Conservation (phyloP, 805 yeast genomes). For the Wickerhamiella lipophila region DNA sequence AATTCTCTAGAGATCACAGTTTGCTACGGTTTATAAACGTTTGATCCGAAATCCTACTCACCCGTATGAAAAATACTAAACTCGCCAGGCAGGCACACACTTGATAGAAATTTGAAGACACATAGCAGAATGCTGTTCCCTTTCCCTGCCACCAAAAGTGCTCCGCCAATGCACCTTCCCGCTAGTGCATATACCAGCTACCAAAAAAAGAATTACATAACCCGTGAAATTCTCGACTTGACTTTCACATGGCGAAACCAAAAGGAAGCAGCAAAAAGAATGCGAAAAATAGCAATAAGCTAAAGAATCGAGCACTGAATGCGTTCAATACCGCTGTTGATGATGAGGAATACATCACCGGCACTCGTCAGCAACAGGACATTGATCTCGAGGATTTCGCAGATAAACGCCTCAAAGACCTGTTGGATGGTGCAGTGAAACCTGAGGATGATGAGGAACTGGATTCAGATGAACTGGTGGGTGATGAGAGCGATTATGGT, state of each 20-base stretch:
- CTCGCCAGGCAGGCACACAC: too few relatives aligned
- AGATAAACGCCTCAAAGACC: slow-evolving; percentile 24
- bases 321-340: slow-evolving; percentile 41
- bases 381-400: slow-evolving; percentile 27
- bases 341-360: slow-evolving; percentile 25
- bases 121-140: too few relatives aligned
- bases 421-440: slow-evolving; percentile 24
- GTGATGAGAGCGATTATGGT: slow-evolving; percentile 49
- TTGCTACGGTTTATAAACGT: too few relatives aligned
- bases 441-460: slow-evolving; percentile 36
- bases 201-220: slow-evolving; percentile 5
- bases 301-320: slow-evolving; percentile 33
- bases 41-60: too few relatives aligned
- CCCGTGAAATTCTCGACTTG: slow-evolving; percentile 3
- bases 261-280: background rate
- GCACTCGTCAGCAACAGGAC: slow-evolving; percentile 25
- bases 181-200: background rate
- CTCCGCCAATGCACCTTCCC: too few relatives aligned
- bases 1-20: too few relatives aligned
- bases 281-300: slow-evolving; percentile 1
- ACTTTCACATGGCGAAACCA: slow-evolving; percentile 4
- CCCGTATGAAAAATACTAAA: too few relatives aligned
- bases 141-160: too few relatives aligned
- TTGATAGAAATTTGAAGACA: too few relatives aligned
- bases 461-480: slow-evolving; percentile 81